These are phyloP conservation scores for Rhazya stricta DNA, from an alignment of 257 asterid species.

Conservation along the genomic window DNA sequence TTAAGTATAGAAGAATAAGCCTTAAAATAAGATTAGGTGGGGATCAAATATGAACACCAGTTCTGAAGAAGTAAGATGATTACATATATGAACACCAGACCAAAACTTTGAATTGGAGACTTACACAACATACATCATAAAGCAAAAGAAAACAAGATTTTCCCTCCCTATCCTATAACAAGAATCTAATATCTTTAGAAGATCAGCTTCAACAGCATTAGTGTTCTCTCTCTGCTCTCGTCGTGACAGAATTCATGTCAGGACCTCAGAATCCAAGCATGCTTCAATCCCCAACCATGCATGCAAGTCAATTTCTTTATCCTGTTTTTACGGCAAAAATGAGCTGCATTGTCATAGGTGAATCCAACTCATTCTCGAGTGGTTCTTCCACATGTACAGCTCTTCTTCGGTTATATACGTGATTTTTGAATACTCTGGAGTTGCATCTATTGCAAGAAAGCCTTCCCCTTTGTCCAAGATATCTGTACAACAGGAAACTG, in stretches of 20 bases:
- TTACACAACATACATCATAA: background rate
- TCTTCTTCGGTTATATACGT: background rate
- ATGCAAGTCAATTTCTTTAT: background rate
- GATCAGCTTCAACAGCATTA: background rate
- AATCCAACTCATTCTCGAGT: background rate
- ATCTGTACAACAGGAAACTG: background rate
- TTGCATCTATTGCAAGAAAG: background rate
- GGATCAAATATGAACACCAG: too few species aligned
- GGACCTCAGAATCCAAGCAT: background rate
- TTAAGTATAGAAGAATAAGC: too few species aligned
- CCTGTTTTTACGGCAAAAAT: background rate
- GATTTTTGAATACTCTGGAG: background rate
- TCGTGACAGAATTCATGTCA: background rate
- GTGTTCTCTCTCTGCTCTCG: background rate
- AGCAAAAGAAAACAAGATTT: background rate
- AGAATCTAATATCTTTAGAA: background rate
- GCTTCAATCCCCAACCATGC: background rate
- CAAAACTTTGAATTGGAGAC: background rate
- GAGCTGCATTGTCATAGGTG: background rate
- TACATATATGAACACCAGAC: background rate
- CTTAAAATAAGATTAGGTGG: too few species aligned
- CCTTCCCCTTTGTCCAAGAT: background rate
- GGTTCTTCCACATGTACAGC: background rate
- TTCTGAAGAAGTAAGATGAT: too few species aligned
- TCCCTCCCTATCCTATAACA: background rate